Percentiles rank a stretch among this genome's conserved stretches.
Evolutionary conservation across 768 basidiomycete species (phyloP).

Genomic region (Lactarius sanguifluus): DNA sequence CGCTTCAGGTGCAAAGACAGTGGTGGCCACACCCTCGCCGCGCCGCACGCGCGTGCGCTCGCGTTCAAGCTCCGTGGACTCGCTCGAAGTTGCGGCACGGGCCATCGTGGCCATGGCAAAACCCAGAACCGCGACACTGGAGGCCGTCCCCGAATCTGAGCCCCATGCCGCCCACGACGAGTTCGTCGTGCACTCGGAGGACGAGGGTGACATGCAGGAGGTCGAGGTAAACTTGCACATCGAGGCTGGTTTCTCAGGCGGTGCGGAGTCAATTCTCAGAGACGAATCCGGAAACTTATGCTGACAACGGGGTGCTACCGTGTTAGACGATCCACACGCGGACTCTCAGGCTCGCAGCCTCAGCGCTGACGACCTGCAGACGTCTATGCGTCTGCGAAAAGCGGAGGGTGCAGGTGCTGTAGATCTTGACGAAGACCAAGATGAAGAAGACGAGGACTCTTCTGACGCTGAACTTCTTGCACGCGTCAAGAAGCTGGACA

Average conservation of each 20-base stretch:
- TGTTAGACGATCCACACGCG: background rate
- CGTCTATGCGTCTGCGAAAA: background rate
- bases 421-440: background rate
- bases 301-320: background rate
- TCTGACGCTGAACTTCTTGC: constrained; percentile 6
- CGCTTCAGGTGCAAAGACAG: background rate
- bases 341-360: background rate
- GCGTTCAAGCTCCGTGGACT: background rate
- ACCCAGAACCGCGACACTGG: background rate
- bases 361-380: constrained; percentile 4
- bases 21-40: background rate
- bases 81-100: background rate
- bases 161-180: constrained; percentile 12
- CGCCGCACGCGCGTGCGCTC: constrained; percentile 8
- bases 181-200: constrained; percentile 14
- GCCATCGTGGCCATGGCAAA: background rate
- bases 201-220: constrained; percentile 20
- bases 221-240: constrained; percentile 17
- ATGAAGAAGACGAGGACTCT: background rate
- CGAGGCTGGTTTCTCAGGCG: background rate
- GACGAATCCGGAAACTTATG: background rate
- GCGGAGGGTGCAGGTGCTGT: background rate
- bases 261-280: background rate
- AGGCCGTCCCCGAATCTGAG: constrained; percentile 9
- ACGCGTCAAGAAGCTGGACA: background rate